phyloP scores from a whole-genome alignment of 1,284 basidiomycete genomes.

The Sphagnurus paluster region DNA sequence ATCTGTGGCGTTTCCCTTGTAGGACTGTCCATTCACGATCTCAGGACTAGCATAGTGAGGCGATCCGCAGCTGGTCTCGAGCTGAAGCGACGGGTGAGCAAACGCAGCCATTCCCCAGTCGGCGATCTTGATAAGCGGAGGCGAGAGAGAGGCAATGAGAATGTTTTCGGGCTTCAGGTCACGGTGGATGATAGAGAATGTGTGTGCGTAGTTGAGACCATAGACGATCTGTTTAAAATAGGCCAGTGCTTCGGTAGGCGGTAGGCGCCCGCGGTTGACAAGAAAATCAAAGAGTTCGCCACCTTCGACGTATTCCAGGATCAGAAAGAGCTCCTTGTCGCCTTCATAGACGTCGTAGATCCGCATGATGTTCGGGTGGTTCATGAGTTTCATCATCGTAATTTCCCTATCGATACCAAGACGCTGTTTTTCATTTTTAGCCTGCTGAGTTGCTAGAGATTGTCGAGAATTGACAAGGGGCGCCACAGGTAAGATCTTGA shows the following conservation, averaged over 20 bases:
- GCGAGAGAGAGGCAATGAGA: conserved; percentile 79
- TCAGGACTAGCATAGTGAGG: conserved; percentile 99
- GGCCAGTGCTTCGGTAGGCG: conserved; percentile 81
- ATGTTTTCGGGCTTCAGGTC: conserved; percentile 99
- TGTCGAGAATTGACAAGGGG: conserved; percentile 78
- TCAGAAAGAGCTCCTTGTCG: conserved; percentile 88
- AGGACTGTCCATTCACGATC: conserved; percentile 93
- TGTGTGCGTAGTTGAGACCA: conserved; percentile 96
- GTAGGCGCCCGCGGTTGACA: conserved; percentile 85
- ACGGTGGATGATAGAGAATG: conserved; percentile 98
- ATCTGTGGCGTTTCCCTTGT: conserved; percentile 91
- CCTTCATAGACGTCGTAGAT: conserved; percentile 98
- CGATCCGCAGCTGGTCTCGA: conserved; percentile 96
- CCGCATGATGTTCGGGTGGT: conserved; percentile 95
- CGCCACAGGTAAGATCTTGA: conserved; percentile 96
- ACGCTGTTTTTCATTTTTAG: conserved; percentile 85
- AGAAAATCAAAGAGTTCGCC: conserved; percentile 99
- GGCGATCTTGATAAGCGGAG: conserved; percentile 93
- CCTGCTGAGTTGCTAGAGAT: conserved; percentile 70
- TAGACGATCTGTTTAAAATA: conserved; percentile 98
- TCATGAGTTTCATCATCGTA: conserved; percentile 99
- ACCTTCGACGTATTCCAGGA: conserved; percentile 97
- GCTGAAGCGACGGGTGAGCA: conserved; percentile 75
- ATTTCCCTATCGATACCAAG: conserved; percentile 96
- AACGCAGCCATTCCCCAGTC: conserved; percentile 99